Evolutionary conservation across 2,329 filamentous ascomycete species (phyloP).

Genomic region (Zasmidium angulare): DNA sequence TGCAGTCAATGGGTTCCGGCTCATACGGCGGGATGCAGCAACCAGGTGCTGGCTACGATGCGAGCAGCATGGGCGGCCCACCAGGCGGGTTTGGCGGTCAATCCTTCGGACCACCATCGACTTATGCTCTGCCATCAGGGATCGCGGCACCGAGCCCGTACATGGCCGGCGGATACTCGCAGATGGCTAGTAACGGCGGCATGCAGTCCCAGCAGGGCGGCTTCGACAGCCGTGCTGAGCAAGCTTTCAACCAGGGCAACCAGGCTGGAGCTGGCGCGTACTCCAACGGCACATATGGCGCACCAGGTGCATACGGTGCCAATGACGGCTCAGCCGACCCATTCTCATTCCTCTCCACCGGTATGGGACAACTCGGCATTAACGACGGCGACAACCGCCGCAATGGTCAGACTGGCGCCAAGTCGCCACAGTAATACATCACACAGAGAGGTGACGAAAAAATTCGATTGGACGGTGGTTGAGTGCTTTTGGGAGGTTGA

Average conservation of each 20-base stretch:
- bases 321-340: conserved; percentile 66
- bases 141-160: conserved; percentile 79
- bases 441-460: conserved; percentile 1
- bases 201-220: conserved; percentile 70
- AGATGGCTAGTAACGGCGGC: conserved; percentile 60
- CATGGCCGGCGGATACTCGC: conserved; percentile 72
- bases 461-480: background rate
- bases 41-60: conserved; percentile 71
- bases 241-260: conserved; percentile 79
- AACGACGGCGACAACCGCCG: conserved; percentile 53
- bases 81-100: conserved; percentile 60
- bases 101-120: conserved; percentile 85
- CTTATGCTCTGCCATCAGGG: conserved; percentile 84
- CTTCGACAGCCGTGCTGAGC: conserved; percentile 92
- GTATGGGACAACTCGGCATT: conserved; percentile 71
- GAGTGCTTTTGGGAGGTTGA: background rate
- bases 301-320: conserved; percentile 40
- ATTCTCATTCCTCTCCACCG: conserved; percentile 75
- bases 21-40: conserved; percentile 45
- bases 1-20: conserved; percentile 29
- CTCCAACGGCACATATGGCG: conserved; percentile 62
- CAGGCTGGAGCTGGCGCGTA: conserved; percentile 59
- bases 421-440: conserved; percentile 34
- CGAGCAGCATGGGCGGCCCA: conserved; percentile 59
- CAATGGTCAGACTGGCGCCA: conserved; percentile 37